These are phyloP conservation scores for Colletotrichum acutatum DNA, from an alignment of 2,329 filamentous ascomycete species.

Conservation along the genomic window DNA sequence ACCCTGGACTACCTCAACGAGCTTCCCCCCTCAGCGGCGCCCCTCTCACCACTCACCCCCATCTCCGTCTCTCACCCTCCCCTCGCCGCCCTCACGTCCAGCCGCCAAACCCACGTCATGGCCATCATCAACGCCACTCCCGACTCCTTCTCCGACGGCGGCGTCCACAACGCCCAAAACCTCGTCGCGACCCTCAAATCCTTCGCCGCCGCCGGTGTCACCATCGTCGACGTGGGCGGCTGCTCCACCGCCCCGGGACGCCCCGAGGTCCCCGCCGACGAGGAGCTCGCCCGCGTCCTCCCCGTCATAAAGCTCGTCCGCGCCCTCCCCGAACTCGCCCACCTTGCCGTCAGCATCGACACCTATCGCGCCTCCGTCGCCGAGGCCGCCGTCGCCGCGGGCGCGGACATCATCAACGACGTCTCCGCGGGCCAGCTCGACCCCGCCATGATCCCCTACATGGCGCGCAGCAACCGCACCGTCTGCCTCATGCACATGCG, in stretches of 20 bases:
- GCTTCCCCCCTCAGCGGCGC: slow-evolving; percentile 58
- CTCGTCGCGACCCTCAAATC: slow-evolving; percentile 68
- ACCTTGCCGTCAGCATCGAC: slow-evolving; percentile 86
- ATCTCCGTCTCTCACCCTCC: slow-evolving; percentile 55
- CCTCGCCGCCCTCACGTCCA: slow-evolving; percentile 67
- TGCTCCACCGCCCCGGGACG: slow-evolving; percentile 89
- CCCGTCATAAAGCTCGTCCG: slow-evolving; percentile 83
- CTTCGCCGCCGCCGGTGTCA: slow-evolving; percentile 77
- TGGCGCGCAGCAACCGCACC: slow-evolving; percentile 81
- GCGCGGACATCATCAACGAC: slow-evolving; percentile 95
- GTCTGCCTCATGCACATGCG: slow-evolving; percentile 95
- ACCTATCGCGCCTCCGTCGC: slow-evolving; percentile 92
- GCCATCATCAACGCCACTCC: slow-evolving; percentile 94
- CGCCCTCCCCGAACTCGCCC: slow-evolving; percentile 67
- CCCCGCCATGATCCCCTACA: slow-evolving; percentile 81
- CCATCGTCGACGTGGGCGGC: slow-evolving; percentile 91
- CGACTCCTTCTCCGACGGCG: slow-evolving; percentile 96
- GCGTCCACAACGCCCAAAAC: slow-evolving; percentile 65
- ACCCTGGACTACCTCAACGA: slow-evolving; percentile 71
- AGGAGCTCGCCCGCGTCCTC: slow-evolving; percentile 82
- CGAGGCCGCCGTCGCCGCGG: slow-evolving; percentile 77
- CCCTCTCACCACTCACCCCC: slow-evolving; percentile 70
- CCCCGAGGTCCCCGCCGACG: slow-evolving; percentile 72
- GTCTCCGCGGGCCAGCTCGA: slow-evolving; percentile 87
- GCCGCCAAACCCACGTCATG: slow-evolving; percentile 83